Base-by-base conservation (phyloP, 139 green algal genomes). In the Chlamydomonas incerta region DNA sequence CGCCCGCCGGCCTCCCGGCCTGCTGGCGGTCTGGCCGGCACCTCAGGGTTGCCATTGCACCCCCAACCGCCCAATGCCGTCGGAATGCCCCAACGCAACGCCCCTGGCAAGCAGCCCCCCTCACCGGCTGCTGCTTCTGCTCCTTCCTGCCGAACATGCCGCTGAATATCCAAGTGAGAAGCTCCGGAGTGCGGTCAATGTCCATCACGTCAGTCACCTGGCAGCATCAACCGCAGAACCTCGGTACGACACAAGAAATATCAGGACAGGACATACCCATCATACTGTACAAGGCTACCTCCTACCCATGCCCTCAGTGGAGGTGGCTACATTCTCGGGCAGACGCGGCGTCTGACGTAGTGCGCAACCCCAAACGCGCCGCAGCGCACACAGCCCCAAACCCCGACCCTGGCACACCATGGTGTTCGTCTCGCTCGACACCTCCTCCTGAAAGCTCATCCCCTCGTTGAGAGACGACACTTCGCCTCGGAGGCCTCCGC, bases 111-210 rank as follows among this genome's bases (percentile, higher is more conserved):
- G n/a, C n/a, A n/a, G n/a, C n/a, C n/a, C 5, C 41, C 41, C 41
- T 50, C 41, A 50, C 41, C 33, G 23, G 67, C 67, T 33, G 33
- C n/a, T 14, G 29, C 20, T 73, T 13, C 20, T n/a, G 67, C 34
- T 76, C 71, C 17, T 46, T 31, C 10, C 21, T 26, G 50, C 75
- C 14, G 37, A 83, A 83, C 35, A 83, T 24, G 34, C 58, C 24
- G 34, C 58, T 35, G 58, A 82, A 82, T 1, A 82, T 20, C 75
- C 75, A 83, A 0, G 58, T n/a, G n/a, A 83, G 75, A 0, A 83
- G 62, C 35, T 83, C 75, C 0, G 75, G 60, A 37, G 75, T 83
- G 35, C 75, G 75, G 60, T 83, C 75, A 33, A 83, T 83, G 75
- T 72, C 75, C 33, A n/a, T 50, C 18, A 47, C 17, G 67, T 47